phyloP scores from a whole-genome alignment of 805 yeast species.

The Sungouiozyma intestinalis region DNA sequence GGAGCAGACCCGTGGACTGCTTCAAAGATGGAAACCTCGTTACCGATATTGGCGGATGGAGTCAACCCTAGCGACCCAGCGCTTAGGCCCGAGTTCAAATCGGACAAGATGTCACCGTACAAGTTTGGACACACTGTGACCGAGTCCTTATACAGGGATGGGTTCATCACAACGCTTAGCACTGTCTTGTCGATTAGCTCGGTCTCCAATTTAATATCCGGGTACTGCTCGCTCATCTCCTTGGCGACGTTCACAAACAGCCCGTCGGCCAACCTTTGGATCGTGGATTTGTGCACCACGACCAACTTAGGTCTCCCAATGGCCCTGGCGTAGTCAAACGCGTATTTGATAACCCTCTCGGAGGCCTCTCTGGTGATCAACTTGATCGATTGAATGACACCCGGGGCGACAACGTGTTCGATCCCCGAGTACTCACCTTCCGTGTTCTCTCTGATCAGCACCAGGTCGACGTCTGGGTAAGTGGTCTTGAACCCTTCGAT shows the following conservation, averaged over 20 bases:
- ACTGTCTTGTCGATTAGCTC: conserved; percentile 96
- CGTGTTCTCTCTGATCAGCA: conserved; percentile 96
- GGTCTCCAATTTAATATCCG: conserved; percentile 70
- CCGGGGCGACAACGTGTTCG: conserved; percentile 96
- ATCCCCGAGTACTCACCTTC: conserved; percentile 99
- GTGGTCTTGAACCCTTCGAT: conserved; percentile 88
- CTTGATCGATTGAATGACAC: conserved; percentile 96
- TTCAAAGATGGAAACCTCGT: conserved; percentile 94
- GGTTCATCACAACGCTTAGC: conserved; percentile 80
- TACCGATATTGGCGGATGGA: conserved; percentile 99
- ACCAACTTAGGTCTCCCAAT: conserved; percentile 79
- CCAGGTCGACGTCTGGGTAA: conserved; percentile 75
- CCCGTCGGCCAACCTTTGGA: conserved; percentile 98
- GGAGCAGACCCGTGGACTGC: conserved; percentile 99
- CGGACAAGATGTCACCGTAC: conserved; percentile 98
- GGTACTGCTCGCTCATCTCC: conserved; percentile 84
- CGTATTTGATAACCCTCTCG: conserved; percentile 92
- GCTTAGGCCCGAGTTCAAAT: conserved; percentile 83
- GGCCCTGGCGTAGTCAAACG: conserved; percentile 89
- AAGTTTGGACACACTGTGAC: conserved; percentile 98
- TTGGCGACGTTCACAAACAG: conserved; percentile 86
- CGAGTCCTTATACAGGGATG: conserved; percentile 69
- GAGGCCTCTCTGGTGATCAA: conserved; percentile 94
- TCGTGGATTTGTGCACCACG: conserved; percentile 97
- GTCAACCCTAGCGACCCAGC: conserved; percentile 98